Evolutionary conservation across 2,329 filamentous ascomycete species (phyloP), one percentile per base, ranked within the genome.

Genomic region (Arthrobotrys pseudoclavata): DNA sequence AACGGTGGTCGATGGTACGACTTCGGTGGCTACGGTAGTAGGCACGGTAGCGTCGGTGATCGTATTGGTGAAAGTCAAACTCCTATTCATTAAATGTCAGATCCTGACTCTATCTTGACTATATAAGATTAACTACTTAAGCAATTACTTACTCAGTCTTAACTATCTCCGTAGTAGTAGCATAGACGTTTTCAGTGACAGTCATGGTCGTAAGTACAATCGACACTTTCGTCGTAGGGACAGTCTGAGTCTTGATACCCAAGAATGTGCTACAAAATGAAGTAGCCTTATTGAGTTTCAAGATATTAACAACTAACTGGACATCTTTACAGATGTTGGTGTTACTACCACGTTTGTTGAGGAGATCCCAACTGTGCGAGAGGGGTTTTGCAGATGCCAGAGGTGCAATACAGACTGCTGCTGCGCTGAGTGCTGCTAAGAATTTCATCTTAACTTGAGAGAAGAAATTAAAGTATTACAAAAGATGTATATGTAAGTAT

Each of bases 91-190:
- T 7, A 20, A 45, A 4, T 20, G 10, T 45, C 7, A 45, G 42
- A n/a, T n/a, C n/a, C n/a, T n/a, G n/a, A n/a, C n/a, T n/a, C n/a
- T n/a, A n/a, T n/a, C n/a, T n/a, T n/a, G n/a, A n/a, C n/a, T n/a
- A n/a, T n/a, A n/a, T n/a, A n/a, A n/a, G n/a, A n/a, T n/a, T n/a
- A n/a, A n/a, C n/a, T n/a, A n/a, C n/a, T n/a, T n/a, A n/a, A n/a
- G n/a, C n/a, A n/a, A n/a, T n/a, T n/a, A n/a, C 66, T 61, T 61
- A 69, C 66, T 69, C 24, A 26, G 66, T 69, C 42, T 61, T 15
- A 13, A 26, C 66, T 0, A 37, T 60, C 31, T 69, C 37, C 12
- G 66, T 69, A 26, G 34, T 47, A 40, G 66, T 50, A 15, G 29
- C 20, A 40, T 45, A 55, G 5, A 37, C 20, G 18, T 45, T 20